Evolutionary conservation across 208 protist species (phyloP), one percentile per base, ranked within the genome.

Genomic region (Trypanosoma cruzi): DNA sequence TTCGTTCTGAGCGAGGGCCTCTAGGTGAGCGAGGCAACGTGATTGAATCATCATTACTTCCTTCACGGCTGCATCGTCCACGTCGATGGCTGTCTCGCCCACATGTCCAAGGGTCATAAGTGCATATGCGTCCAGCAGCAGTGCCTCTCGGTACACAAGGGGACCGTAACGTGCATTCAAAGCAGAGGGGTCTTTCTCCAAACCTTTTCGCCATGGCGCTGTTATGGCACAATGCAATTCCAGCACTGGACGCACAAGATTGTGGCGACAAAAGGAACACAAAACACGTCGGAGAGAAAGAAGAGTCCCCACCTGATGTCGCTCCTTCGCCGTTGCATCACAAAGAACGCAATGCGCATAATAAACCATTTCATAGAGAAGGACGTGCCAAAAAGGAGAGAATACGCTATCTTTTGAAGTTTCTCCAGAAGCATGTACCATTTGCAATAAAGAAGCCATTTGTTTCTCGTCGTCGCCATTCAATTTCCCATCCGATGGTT

Each of bases 101-200:
- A 82, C 73, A 66, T 95, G 90, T 36, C 86, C 90, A 7, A 88
- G 24, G 0, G 85, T 92, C 65, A 91, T 84, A 28, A 95, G 78
- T 13, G 85, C 77, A 64, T 86, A 90, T 34, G 86, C 87, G 61
- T 95, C 86, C 16, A 95, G 78, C 20, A 95, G 64, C 14, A 81
- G 74, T 5, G 78, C 60, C 70, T 95, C 85, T 11, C 90, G 86
- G 74, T 77, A 91, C 55, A 90, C 69, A 1, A 74, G 52, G 31
- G 71, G 64, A 32, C 34, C 37, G 32, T 24, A 54, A 8, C 18
- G 48, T 26, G 31, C 42, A 28, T 44, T 1, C 13, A 31, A 55
- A 0, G 32, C 28, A 31, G 42, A 37, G n/a, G 48, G 29, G 24
- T 67, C 62, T n/a, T 20, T 42, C 18, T n/a, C 1, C 4, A 13